Percentiles rank a stretch among this genome's conserved stretches.
Conservation (phyloP, 2,329 filamentous ascomycete species). For the Colletotrichum siamense region DNA sequence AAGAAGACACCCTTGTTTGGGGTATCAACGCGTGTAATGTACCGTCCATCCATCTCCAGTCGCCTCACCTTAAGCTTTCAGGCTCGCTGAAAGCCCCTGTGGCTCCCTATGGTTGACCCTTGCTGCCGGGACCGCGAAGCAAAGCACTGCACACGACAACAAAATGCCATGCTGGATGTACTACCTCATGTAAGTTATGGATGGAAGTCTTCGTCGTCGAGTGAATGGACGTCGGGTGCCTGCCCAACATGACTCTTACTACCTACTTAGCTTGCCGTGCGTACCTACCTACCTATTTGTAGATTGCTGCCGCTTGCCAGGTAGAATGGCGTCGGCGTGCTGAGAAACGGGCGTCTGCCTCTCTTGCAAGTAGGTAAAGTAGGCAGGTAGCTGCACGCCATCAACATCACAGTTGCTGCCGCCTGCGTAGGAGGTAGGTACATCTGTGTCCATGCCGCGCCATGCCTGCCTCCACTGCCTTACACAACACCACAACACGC, state of each 20-base stretch:
- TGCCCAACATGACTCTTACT: neutral
- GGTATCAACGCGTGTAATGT: neutral
- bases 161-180: neutral
- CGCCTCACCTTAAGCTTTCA: conserved; percentile 3
- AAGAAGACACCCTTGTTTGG: neutral
- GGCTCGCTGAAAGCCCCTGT: conserved; percentile 4
- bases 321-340: neutral
- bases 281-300: neutral
- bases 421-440: neutral
- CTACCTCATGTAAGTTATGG: neutral
- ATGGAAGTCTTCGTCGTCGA: neutral
- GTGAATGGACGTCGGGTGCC: neutral
- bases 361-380: neutral
- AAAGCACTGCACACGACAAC: neutral
- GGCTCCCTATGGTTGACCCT: conserved; percentile 4
- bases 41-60: neutral
- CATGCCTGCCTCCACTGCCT: neutral
- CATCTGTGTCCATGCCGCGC: neutral
- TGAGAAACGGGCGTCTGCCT: neutral
- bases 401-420: neutral
- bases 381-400: neutral
- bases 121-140: neutral
- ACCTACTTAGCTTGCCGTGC: neutral
- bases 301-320: neutral
- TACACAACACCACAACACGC: neutral